Base-by-base conservation (phyloP, 2,329 filamentous ascomycete genomes). In the Talaromyces piceae region DNA sequence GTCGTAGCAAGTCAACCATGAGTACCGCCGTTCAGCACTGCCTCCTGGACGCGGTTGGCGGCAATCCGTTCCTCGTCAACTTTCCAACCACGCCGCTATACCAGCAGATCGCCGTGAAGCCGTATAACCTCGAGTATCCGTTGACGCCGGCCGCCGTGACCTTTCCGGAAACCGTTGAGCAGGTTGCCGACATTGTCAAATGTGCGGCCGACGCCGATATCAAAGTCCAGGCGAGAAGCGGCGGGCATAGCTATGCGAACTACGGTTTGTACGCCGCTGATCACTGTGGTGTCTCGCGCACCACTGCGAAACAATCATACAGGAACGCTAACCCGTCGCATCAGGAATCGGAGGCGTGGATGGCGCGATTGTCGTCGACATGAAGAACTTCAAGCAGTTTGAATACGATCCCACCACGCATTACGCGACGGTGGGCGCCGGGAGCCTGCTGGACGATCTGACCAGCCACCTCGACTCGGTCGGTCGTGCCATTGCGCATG, bases 171-270 rank as follows among this genome's bases (percentile, higher is more conserved):
- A 68, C 63, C 4, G 58, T 66, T 1, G 55, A 66, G 4, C 69
- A 78, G 7, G 67, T 80, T 13, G 63, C 73, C 5, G 65, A 63
- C 3, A 71, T 77, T 3, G 69, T 81, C 12, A 61, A 63, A 39
- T 80, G 76, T 51, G 77, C 75, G 1, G 59, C 61, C 1, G 57
- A 68, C 22, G 54, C 63, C 41, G 63, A 64, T 9, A 62, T 77
- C 23, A 75, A 77, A 45, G 74, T 81, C 2, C 76, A 77, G 41
- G 67, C 77, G 3, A 74, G 73, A 53, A 70, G 72, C 31, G 78
- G 78, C 11, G 78, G 78, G 0, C 78, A 81, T 58, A 76, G 72
- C 37, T 81, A 78, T 61, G 78, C 72, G 0, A 78, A 76, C 33
- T 76, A 72, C 50, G 74, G 74, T 53, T 65, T 66, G 9, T 45